Evolutionary conservation across 192 early-diverging fungal genomes (phyloP).

Genomic region (Backusella parvicylindrica): DNA sequence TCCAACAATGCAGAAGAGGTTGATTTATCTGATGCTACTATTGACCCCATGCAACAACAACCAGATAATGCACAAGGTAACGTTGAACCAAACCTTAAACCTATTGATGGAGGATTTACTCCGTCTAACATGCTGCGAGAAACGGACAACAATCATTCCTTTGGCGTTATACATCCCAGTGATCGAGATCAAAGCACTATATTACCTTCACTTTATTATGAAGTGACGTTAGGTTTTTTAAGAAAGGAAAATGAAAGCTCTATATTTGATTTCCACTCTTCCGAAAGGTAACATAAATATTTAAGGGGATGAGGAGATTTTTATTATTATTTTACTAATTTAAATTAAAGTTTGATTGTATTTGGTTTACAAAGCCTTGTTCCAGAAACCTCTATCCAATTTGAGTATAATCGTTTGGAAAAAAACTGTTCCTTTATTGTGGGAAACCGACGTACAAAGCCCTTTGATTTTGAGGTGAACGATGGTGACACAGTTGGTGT

Average conservation of each 20-base stretch:
- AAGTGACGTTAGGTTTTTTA: conserved; percentile 9
- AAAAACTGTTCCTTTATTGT: conserved; percentile 1
- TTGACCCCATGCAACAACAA: not conserved
- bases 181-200: not conserved
- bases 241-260: not conserved
- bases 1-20: not conserved
- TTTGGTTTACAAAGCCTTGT: conserved; percentile 9
- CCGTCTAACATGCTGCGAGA: not conserved
- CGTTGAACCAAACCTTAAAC: conserved; percentile 22
- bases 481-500: conserved; percentile 28
- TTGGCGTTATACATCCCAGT: not conserved
- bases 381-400: not conserved
- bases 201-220: conserved; percentile 21
- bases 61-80: conserved; percentile 4
- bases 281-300: not conserved
- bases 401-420: not conserved
- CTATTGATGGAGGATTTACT: not conserved
- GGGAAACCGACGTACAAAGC: not conserved
- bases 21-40: not conserved
- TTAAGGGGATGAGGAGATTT: too few species aligned
- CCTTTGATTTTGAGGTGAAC: conserved; percentile 7
- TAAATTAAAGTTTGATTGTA: not conserved
- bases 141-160: not conserved
- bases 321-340: not conserved
- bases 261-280: not conserved